Evolutionary conservation across 306 rosid species (phyloP).

Genomic region (Vigna nakashimae): DNA sequence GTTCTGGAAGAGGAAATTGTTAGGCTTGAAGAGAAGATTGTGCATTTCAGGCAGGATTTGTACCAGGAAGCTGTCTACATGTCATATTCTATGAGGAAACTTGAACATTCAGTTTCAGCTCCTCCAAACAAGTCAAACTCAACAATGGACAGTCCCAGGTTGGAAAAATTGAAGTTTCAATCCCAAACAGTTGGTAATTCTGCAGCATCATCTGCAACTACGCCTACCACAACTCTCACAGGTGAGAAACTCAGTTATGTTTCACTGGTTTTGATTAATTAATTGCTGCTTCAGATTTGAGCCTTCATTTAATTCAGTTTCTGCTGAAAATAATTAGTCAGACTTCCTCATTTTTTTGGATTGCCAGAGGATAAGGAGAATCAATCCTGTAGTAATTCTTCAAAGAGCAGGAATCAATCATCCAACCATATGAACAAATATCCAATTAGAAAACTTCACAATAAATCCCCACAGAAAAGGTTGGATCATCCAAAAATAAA

Average conservation of each 20-base stretch:
- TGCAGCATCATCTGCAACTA: constrained; percentile 17
- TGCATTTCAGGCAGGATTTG: constrained; percentile 81
- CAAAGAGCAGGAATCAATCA: constrained; percentile 52
- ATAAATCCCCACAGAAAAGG: constrained; percentile 56
- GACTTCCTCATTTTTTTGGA: constrained; percentile 35
- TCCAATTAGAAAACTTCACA: constrained; percentile 56
- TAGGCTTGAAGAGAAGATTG: constrained; percentile 85
- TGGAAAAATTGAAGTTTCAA: constrained; percentile 53
- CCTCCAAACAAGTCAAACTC: constrained; percentile 45
- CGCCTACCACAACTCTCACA: constrained; percentile 39
- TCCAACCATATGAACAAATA: constrained; percentile 49
- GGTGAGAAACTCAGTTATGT: constrained; percentile 53
- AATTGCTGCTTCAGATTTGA: constrained; percentile 13
- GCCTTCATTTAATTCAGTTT: constrained; percentile 8
- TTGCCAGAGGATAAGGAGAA: constrained; percentile 76
- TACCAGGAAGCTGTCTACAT: constrained; percentile 88
- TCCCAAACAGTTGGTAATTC: constrained; percentile 49
- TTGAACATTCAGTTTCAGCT: constrained; percentile 47
- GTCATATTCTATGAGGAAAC: constrained; percentile 73
- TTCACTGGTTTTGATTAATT: constrained; percentile 21
- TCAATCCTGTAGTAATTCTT: constrained; percentile 51
- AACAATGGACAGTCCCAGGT: constrained; percentile 49
- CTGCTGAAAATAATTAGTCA: constrained; percentile 22
- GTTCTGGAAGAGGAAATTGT: constrained; percentile 98
- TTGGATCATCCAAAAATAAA: constrained; percentile 55